phyloP scores from a whole-genome alignment of 1,139 yeast species.

The Geotrichum restrictum region DNA sequence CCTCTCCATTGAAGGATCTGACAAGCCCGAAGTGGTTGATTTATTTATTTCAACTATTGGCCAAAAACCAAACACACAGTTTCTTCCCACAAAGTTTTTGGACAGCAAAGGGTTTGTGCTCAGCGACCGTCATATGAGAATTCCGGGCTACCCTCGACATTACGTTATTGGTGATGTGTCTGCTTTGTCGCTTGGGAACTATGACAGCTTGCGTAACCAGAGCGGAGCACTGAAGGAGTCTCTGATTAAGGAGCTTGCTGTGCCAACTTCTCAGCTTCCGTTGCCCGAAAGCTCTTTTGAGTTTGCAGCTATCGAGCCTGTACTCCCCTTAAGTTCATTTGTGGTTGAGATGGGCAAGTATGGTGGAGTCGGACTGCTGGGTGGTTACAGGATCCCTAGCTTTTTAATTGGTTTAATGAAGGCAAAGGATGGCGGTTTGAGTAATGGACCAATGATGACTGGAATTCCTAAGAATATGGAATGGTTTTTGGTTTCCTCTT shows the following conservation, averaged over 20 bases:
- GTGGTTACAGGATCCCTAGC: conserved; percentile 11
- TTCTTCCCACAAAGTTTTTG: conserved; percentile 24
- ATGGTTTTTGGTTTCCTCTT: background rate
- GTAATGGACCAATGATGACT: no score
- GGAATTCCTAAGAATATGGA: background rate
- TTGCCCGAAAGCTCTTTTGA: background rate
- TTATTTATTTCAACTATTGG: conserved; percentile 27
- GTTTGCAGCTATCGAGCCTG: background rate
- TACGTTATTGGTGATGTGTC: conserved; percentile 33
- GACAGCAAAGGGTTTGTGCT: conserved; percentile 24
- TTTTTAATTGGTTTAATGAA: conserved; percentile 5
- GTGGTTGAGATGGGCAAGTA: conserved; percentile 7
- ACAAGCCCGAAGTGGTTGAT: conserved; percentile 23
- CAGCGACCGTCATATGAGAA: conserved; percentile 27
- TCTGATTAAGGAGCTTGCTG: conserved; percentile 4
- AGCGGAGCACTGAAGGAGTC: conserved; percentile 17
- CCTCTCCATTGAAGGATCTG: background rate
- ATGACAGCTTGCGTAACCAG: background rate
- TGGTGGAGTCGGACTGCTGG: conserved; percentile 13
- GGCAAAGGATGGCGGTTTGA: conserved; percentile 6
- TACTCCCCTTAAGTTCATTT: background rate
- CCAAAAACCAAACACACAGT: conserved; percentile 29
- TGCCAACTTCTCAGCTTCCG: background rate
- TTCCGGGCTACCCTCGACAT: conserved; percentile 26
- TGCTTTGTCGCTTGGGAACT: conserved; percentile 9